Percentiles rank a stretch among this genome's conserved stretches.
These are phyloP conservation scores for Pseudocercospora fuligena DNA, from an alignment of 2,329 filamentous ascomycete genomes.

Conservation along the genomic window DNA sequence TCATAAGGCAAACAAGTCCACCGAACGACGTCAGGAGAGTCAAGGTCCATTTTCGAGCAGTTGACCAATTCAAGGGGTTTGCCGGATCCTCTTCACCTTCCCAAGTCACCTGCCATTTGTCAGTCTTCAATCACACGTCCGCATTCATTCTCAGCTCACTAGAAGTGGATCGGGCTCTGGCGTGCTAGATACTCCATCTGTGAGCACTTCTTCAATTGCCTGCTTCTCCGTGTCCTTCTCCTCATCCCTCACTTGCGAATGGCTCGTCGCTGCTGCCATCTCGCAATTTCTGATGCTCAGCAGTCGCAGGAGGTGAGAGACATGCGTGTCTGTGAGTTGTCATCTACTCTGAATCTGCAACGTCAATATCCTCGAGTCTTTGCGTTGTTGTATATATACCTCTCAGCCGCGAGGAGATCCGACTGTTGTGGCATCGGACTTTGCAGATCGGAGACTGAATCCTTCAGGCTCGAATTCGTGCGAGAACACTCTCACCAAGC, in stretches of 20 bases:
- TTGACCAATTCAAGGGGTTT: conserved; percentile 65
- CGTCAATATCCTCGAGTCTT: too few relatives aligned
- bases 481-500: too few relatives aligned
- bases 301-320: too few relatives aligned
- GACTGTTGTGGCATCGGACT: not conserved
- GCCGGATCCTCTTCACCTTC: conserved; percentile 46
- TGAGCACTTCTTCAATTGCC: too few relatives aligned
- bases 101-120: not conserved
- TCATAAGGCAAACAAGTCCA: conserved; percentile 26
- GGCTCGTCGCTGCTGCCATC: too few relatives aligned
- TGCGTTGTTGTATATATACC: too few relatives aligned
- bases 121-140: not conserved
- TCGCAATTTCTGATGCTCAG: too few relatives aligned
- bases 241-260: too few relatives aligned
- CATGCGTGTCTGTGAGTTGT: too few relatives aligned
- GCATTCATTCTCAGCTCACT: not conserved
- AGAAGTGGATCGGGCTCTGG: not conserved
- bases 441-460: not conserved
- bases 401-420: too few relatives aligned
- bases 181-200: not conserved
- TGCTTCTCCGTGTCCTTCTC: too few relatives aligned
- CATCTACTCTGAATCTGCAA: too few relatives aligned
- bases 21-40: conserved; percentile 24
- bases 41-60: conserved; percentile 45
- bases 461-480: not conserved